Evolutionary conservation across 176 grass and related monocot species (phyloP), one percentile per base, ranked within the genome.

Genomic region (Triticum turgidum): DNA sequence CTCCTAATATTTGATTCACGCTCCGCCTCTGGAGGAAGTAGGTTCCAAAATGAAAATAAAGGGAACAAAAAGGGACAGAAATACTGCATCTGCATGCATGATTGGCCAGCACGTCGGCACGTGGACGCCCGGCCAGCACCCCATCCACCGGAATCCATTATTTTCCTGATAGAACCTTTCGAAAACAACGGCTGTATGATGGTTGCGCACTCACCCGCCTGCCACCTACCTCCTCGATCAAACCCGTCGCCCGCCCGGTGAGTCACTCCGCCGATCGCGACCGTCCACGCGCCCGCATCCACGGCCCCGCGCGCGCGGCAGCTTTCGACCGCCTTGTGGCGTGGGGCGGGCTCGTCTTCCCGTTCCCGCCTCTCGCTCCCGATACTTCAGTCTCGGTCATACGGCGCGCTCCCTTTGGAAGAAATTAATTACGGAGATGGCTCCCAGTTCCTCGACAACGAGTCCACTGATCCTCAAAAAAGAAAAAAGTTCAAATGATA

Each of bases 301-400:
- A 65, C 62, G 62, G 62, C 10, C 25, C 6, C 54, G 3, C 12
- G 20, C 11, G 72, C 25, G 29, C 29, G 29, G 85, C 51, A 79
- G 39, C 75, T 73, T 65, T 79, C 65, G 21, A 72, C 30, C 62
- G 66, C 18, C 51, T 44, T 63, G 10, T 10, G 21, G 33, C 34
- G 6, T 17, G 41, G 41, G 9, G 3, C 41, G 41, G 41, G 11
- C 61, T 38, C 4, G 12, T 29, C 45, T 25, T 25, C 25, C 25
- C 25, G 25, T 85, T 89, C 82, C 88, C 77, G 88, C 88, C 88
- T 37, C 78, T 38, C 24, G 20, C 56, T 65, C 32, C 0, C 35
- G 8, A 59, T 22, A 44, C 11, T 44, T 3, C 9, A 3, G 10
- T 3, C 7, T 3, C 10, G 41, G 41, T 44, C 7, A 39, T 39